phyloP scores from a whole-genome alignment of 2,329 filamentous ascomycete genomes.

The Diaporthe sp. region DNA sequence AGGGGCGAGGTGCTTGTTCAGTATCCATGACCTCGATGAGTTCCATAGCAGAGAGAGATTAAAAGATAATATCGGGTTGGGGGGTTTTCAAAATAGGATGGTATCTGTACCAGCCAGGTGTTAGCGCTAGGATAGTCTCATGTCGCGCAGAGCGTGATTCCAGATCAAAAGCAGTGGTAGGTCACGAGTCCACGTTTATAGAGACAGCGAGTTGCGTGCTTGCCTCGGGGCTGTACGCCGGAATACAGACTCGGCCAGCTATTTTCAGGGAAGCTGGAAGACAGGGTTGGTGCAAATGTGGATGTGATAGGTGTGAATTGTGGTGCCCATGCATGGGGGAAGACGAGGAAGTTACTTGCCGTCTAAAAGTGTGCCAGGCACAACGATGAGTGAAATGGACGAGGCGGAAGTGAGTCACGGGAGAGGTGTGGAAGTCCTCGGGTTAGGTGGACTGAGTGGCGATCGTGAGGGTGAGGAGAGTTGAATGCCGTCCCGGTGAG shows the following conservation, averaged over 20 bases:
- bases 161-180: background rate
- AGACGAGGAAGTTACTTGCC: background rate
- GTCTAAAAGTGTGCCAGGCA: background rate
- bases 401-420: background rate
- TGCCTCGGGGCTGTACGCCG: background rate
- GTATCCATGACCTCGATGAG: slow-evolving; percentile 76
- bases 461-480: background rate
- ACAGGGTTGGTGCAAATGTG: background rate
- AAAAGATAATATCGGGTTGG: background rate
- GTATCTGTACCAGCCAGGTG: background rate
- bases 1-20: slow-evolving; percentile 73
- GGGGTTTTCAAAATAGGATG: background rate
- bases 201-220: background rate
- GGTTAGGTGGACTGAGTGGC: background rate
- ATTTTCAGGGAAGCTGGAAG: background rate
- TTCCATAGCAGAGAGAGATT: slow-evolving; percentile 62
- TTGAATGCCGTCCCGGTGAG: background rate
- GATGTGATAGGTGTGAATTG: background rate
- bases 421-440: background rate
- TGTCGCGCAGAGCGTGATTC: background rate
- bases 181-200: background rate
- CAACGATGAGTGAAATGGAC: background rate
- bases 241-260: background rate
- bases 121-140: slow-evolving; percentile 4
- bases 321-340: too few relatives aligned